Evolutionary conservation across 2,329 filamentous ascomycete species (phyloP).

Genomic region (Rhinocladiella similis): DNA sequence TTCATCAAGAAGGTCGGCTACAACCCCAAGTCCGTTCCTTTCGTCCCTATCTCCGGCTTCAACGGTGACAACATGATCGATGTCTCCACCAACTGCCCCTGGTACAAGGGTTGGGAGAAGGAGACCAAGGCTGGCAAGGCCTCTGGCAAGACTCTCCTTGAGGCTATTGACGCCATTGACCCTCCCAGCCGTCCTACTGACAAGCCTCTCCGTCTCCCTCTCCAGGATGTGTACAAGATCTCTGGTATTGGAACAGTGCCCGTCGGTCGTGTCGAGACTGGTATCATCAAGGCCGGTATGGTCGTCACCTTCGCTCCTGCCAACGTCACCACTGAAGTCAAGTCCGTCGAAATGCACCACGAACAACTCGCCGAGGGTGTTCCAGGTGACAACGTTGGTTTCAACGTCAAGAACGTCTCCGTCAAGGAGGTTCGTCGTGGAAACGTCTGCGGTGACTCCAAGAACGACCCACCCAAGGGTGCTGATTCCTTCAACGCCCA

Average conservation of each 20-base stretch:
- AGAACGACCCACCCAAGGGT: slow-evolving; percentile 94
- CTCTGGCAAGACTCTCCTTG: slow-evolving; percentile 95
- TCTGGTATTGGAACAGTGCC: slow-evolving; percentile 99
- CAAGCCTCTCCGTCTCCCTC: slow-evolving; percentile 99
- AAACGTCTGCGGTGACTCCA: slow-evolving; percentile 99
- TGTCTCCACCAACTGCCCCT: slow-evolving; percentile 87
- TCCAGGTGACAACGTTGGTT: slow-evolving; percentile 99
- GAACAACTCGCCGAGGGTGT: slow-evolving; percentile 94
- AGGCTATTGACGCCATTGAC: slow-evolving; percentile 97
- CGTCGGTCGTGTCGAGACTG: slow-evolving; percentile 99
- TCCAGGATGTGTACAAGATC: slow-evolving; percentile 99
- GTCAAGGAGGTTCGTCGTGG: slow-evolving; percentile 99
- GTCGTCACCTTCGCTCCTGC: slow-evolving; percentile 97
- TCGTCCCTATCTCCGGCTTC: slow-evolving; percentile 99
- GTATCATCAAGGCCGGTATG: slow-evolving; percentile 80
- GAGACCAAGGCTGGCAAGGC: slow-evolving; percentile 86
- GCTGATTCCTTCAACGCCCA: slow-evolving; percentile 97
- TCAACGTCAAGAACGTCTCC: slow-evolving; percentile 99
- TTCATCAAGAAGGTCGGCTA: slow-evolving; percentile 99
- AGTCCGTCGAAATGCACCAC: slow-evolving; percentile 99
- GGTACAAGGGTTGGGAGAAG: slow-evolving; percentile 99
- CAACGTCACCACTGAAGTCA: slow-evolving; percentile 99
- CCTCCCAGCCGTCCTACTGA: slow-evolving; percentile 88
- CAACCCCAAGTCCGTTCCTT: slow-evolving; percentile 98
- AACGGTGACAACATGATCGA: slow-evolving; percentile 99